Percentiles rank a stretch among this genome's conserved stretches.
These are phyloP conservation scores for Pseudogymnoascus sp. DNA, from an alignment of 2,329 filamentous ascomycete species.

Conservation along the genomic window DNA sequence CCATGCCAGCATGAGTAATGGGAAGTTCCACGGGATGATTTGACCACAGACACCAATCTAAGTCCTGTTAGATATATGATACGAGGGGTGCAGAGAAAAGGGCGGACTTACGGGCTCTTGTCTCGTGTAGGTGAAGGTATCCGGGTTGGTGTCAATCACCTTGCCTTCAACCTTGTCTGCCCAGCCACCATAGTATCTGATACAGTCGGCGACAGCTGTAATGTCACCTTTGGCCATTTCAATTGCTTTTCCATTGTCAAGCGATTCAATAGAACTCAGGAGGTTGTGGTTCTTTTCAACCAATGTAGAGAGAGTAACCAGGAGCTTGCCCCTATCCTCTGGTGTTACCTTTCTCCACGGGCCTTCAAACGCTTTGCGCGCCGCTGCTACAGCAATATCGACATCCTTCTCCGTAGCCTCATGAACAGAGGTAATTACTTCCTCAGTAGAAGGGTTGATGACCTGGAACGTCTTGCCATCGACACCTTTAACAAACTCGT, in stretches of 20 bases:
- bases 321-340: conserved; percentile 56
- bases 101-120: conserved; percentile 52
- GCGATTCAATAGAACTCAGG: conserved; percentile 73
- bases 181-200: conserved; percentile 77
- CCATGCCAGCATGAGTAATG: conserved; percentile 56
- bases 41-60: conserved; percentile 58
- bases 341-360: conserved; percentile 61
- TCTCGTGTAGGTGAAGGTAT: conserved; percentile 59
- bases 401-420: conserved; percentile 86
- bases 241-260: conserved; percentile 83
- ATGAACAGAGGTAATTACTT: conserved; percentile 72
- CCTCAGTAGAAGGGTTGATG: conserved; percentile 79
- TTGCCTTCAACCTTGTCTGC: conserved; percentile 65
- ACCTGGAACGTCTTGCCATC: conserved; percentile 89
- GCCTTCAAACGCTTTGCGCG: conserved; percentile 76
- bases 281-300: conserved; percentile 69
- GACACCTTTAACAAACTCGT: conserved; percentile 75
- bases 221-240: conserved; percentile 70
- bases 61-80: not conserved
- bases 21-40: conserved; percentile 69
- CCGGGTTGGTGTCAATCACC: conserved; percentile 55
- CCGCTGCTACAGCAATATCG: conserved; percentile 71
- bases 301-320: conserved; percentile 72
- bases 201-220: conserved; percentile 53
- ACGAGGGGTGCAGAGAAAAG: conserved; percentile 8